Evolutionary conservation across 306 rosid species (phyloP), one percentile per base, ranked within the genome.

Genomic region (Comarum palustre): DNA sequence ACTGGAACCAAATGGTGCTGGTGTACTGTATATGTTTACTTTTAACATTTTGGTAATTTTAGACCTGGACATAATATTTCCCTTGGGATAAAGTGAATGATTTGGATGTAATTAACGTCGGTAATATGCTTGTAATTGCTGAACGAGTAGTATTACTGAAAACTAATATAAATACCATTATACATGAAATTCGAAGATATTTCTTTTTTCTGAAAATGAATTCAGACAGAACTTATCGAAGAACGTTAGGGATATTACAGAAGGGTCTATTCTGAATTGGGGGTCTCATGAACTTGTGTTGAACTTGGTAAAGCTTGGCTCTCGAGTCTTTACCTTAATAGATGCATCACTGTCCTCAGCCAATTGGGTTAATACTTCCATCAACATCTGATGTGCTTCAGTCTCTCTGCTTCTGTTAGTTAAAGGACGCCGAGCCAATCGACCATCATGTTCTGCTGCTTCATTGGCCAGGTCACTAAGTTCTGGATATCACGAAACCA

Each of bases 361-460:
- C 79, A 81, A 71, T 74, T 29, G 83, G 76, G 66, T 64, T 76
- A 83, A 82, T 75, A 62, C 66, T 51, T 86, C 85, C 48, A 82
- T 77, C 82, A 92, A 57, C 54, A 84, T 81, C 81, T 69, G 55
- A 83, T 92, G 96, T 71, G 95, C 93, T 78, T 78, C 71, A 41
- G 83, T 80, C 85, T 92, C 96, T 83, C 55, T 92, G 80, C 47
- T 69, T 59, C 58, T 73, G 75, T 83, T 80, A 42, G 29, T 81
- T 69, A 92, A 72, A 58, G 98, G 89, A 48, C 78, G 82, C 31
- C 89, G 87, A 61, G 91, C 96, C 64, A 88, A 82, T 74, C 96
- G 89, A 47, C 96, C 96, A 82, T 92, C 98, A 70, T 76, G 83
- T 69, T 79, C 76, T 16, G 78, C 79, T 51, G 93, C 98, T 80